Base-by-base conservation (phyloP, 2,329 filamentous ascomycete genomes). In the Xylaria multiplex region DNA sequence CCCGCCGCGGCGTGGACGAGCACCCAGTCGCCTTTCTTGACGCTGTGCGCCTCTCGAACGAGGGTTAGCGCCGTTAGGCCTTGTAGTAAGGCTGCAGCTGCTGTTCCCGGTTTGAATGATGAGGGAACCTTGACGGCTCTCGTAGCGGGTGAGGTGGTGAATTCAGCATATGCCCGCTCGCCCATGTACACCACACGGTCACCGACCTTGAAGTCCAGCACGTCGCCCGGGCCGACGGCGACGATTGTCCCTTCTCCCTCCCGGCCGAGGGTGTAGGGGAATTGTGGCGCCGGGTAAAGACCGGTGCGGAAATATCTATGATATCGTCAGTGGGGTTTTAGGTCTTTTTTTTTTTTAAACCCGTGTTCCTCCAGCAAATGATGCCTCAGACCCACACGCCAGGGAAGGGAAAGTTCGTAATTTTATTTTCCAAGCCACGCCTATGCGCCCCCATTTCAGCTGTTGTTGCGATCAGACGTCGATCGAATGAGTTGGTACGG, bases 1-100 rank as follows among this genome's bases (percentile, higher is more conserved):
- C 93, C 93, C 0, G 93, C 93, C 0, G 93, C 93, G 0, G 93
- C 93, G 72, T 96, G 93, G 16, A 97, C 88, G 2, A 97, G 86
- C 0, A 93, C 85, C 89, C 91, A 96, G 71, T 96, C 92, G 0
- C 90, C 92, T 70, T 87, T 84, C 76, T 93, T 83, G 6, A 95
- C 92, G 65, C 91, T 87, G 11, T 89, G 90, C 3, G 91, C 87
- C 77, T 97, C 93, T 63, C 90, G 87, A 65, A 93, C 87, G 35
- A 97, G 84, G 0, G 92, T 92, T 72, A 96, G 83, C 0, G 93
- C 93, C 1, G 93, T 97, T 43, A 97, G 82, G 1, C 92, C 93
- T 77, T 96, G 94, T 9, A 97, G 81, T n/a, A 93, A 80, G 0
- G 86, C 82, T 0, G 92, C 92, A 42, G 90, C 89, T 7, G 88